A percentile compares a stretch with the other conserved stretches of the same genome.
Evolutionary conservation across 2,329 filamentous ascomycete species (phyloP).

Genomic region (Didymella pomorum): DNA sequence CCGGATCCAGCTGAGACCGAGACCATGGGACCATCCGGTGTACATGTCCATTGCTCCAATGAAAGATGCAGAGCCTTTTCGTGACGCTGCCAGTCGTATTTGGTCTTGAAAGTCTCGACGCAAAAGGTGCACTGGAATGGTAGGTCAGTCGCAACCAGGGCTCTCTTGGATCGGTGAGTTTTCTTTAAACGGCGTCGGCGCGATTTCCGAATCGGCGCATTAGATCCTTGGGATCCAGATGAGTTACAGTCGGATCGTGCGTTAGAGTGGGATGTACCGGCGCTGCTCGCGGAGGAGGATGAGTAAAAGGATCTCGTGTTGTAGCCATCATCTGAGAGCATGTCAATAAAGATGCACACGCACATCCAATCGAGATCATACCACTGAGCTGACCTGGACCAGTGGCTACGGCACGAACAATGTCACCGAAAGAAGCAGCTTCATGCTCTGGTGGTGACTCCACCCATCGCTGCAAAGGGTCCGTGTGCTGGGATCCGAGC

Average conservation of each 20-base stretch:
- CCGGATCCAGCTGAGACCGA: neutral
- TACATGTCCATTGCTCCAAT: conserved; percentile 34
- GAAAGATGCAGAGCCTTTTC: conserved; percentile 41
- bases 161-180: neutral
- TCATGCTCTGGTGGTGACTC: conserved; percentile 39
- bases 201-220: neutral
- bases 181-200: conserved; percentile 5
- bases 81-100: conserved; percentile 42
- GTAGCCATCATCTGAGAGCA: neutral
- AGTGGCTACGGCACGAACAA: conserved; percentile 25
- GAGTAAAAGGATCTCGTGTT: neutral
- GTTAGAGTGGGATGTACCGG: conserved; percentile 1
- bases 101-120: conserved; percentile 40
- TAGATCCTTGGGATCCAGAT: conserved; percentile 4
- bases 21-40: neutral
- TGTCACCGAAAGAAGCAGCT: conserved; percentile 30
- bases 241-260: neutral
- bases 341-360: neutral
- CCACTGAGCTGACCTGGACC: conserved; percentile 15
- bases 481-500: conserved; percentile 15
- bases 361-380: neutral
- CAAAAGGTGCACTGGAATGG: conserved; percentile 43
- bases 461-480: conserved; percentile 38
- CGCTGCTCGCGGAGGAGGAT: neutral
- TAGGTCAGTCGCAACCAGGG: neutral